phyloP scores from a whole-genome alignment of 2,329 filamentous ascomycete species.

The Colletotrichum costaricense region DNA sequence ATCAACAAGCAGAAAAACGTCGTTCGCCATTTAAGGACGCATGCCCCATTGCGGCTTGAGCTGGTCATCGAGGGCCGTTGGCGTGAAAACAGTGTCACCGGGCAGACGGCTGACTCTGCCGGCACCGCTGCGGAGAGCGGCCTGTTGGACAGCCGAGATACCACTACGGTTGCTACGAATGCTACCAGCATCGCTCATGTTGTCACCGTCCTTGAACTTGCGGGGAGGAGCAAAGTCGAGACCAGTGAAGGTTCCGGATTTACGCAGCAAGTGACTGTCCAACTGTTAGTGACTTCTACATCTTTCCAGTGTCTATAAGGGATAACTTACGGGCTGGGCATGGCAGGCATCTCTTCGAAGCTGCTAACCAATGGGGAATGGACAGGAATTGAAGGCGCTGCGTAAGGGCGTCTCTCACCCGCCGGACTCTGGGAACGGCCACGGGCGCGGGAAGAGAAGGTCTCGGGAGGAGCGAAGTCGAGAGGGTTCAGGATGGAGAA shows the following conservation, averaged over 20 bases:
- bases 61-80: slow-evolving; percentile 71
- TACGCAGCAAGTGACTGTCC: slow-evolving; percentile 75
- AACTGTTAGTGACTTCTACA: slow-evolving; percentile 29
- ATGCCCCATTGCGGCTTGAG: slow-evolving; percentile 71
- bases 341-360: slow-evolving; percentile 85
- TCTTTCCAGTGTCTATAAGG: too few species aligned
- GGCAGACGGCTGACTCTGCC: slow-evolving; percentile 89
- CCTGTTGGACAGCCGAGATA: slow-evolving; percentile 76
- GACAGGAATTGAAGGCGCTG: slow-evolving; percentile 72
- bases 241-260: slow-evolving; percentile 81
- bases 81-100: slow-evolving; percentile 82
- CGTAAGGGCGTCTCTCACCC: slow-evolving; percentile 77
- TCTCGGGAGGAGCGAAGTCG: slow-evolving; percentile 87
- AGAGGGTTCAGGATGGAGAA: slow-evolving; percentile 75
- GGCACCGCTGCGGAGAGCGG: slow-evolving; percentile 83
- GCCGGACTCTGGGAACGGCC: slow-evolving; percentile 76
- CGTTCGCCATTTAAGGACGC: slow-evolving; percentile 50
- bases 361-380: slow-evolving; percentile 84
- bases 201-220: slow-evolving; percentile 74
- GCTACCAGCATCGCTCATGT: slow-evolving; percentile 74
- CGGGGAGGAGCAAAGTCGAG: slow-evolving; percentile 86
- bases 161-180: slow-evolving; percentile 78
- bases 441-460: slow-evolving; percentile 73
- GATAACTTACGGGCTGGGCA: slow-evolving; percentile 87
- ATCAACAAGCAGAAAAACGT: slow-evolving; percentile 26